These are phyloP conservation scores for Phytophthora pinifolia DNA, from an alignment of 352 stramenopile genomes.

Conservation along the genomic window DNA sequence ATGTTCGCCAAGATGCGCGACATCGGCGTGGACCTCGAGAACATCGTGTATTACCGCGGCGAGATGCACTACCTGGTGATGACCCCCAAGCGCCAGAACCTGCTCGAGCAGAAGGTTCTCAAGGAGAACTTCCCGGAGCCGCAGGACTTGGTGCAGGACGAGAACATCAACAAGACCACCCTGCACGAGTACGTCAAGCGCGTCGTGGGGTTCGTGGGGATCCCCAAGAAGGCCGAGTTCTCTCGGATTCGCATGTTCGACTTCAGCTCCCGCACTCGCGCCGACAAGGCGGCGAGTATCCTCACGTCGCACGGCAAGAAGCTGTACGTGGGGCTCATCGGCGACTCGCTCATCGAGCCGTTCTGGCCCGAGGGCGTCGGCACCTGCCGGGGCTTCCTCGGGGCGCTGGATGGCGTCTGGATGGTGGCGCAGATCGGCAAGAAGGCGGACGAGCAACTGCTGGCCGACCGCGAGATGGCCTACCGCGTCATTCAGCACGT, in stretches of 20 bases:
- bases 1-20: constrained; percentile 80
- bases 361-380: constrained; percentile 87
- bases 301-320: constrained; percentile 69
- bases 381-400: constrained; percentile 81
- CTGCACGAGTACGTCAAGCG: constrained; percentile 70
- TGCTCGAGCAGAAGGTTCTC: constrained; percentile 73
- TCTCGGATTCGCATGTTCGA: constrained; percentile 78
- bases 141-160: constrained; percentile 58
- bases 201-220: constrained; percentile 70
- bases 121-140: constrained; percentile 69
- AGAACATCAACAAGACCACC: constrained; percentile 62
- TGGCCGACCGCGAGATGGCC: constrained; percentile 74
- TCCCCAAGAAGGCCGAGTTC: constrained; percentile 70
- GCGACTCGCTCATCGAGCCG: constrained; percentile 80
- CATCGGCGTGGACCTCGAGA: constrained; percentile 76
- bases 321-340: constrained; percentile 76
- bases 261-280: constrained; percentile 78
- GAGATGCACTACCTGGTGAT: constrained; percentile 89
- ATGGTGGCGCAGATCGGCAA: constrained; percentile 76
- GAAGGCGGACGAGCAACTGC: constrained; percentile 67
- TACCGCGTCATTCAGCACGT: constrained; percentile 79
- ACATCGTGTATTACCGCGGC: constrained; percentile 86
- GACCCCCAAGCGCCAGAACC: constrained; percentile 76
- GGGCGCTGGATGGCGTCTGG: constrained; percentile 74
- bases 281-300: constrained; percentile 72